A percentile compares a stretch with the other conserved stretches of the same genome.
phyloP scores from a whole-genome alignment of 208 protist species.

The Leishmania turanica region DNA sequence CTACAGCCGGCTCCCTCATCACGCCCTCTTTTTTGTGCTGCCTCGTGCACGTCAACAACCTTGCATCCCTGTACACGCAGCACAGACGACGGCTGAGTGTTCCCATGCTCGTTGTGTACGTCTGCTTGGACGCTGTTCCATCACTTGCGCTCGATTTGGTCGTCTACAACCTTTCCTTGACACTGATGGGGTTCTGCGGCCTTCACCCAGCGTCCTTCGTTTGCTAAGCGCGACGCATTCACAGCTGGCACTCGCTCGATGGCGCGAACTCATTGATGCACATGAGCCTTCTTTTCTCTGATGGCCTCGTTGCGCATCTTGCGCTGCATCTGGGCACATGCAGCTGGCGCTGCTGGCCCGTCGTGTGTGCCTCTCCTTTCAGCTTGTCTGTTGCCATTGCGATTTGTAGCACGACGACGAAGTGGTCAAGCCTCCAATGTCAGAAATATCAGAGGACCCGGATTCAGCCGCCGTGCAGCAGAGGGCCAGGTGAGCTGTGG shows the following conservation, averaged over 20 bases:
- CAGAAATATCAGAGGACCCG: neutral
- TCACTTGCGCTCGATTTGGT: conserved; percentile 53
- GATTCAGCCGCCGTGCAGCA: too few relatives aligned
- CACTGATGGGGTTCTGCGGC: conserved; percentile 10
- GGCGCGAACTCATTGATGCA: neutral
- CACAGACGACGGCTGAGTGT: conserved; percentile 28
- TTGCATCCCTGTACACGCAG: conserved; percentile 40
- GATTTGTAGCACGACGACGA: neutral
- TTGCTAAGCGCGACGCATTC: conserved; percentile 3
- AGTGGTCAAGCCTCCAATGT: neutral
- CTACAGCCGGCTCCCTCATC: conserved; percentile 27
- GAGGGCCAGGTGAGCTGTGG: neutral
- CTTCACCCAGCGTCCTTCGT: conserved; percentile 7
- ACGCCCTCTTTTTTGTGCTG: conserved; percentile 46
- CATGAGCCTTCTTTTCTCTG: neutral
- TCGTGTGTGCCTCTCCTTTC: neutral
- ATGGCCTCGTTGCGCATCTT: neutral
- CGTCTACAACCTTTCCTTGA: conserved; percentile 35
- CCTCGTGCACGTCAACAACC: conserved; percentile 44
- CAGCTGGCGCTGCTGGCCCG: neutral
- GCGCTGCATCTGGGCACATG: neutral
- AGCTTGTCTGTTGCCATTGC: neutral
- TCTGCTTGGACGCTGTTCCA: conserved; percentile 58
- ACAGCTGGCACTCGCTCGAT: neutral
- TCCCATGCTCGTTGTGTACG: conserved; percentile 63